Evolutionary conservation across 441 rosid species (phyloP), one percentile per base, ranked within the genome.

Genomic region (Euphorbia corollata): DNA sequence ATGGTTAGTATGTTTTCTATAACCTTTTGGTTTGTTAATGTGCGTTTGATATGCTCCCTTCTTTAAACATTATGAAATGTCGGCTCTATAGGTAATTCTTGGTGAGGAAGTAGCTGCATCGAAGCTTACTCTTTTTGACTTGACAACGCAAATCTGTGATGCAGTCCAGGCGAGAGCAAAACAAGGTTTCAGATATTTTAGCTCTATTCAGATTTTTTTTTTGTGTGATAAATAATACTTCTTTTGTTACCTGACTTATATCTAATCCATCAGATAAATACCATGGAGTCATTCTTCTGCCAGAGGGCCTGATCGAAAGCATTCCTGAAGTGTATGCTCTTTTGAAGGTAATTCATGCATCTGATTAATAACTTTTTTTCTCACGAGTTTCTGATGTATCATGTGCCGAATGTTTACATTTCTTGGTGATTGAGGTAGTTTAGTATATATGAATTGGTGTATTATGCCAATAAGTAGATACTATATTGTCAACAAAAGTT

Each of bases 41-140:
- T 39, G 11, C 57, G 65, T 60, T 32, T 53, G 2, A 27, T 10
- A 55, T 23, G 51, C 53, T 61, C 54, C 19, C 38, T 57, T 68
- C 43, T 62, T 45, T 68, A 58, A 71, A 55, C 61, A n/a, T 27
- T 22, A 19, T 59, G 30, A 61, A 13, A 53, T 71, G 24, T 61
- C 18, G 20, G 63, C 73, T 71, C 72, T 58, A 38, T 82, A 91
- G 99, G 95, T 92, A 34, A 83, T 92, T 73, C 88, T 92, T 19
- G 99, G 96, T 3, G 99, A 95, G 82, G 99, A 95, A 81, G 96
- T 92, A 63, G 92, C 99, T 63, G 95, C 98, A 56, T 92, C 99
- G 64, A 92, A 95, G 84, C 92, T 95, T 75, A 95, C 98, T 13
- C 87, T 95, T 53, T 95, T 95, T 76, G 99, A 95, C 80, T 68